Percentiles rank a stretch among this genome's conserved stretches.
Evolutionary conservation across 2,329 filamentous ascomycete species (phyloP).

Genomic region (Cytospora paraplurivora): DNA sequence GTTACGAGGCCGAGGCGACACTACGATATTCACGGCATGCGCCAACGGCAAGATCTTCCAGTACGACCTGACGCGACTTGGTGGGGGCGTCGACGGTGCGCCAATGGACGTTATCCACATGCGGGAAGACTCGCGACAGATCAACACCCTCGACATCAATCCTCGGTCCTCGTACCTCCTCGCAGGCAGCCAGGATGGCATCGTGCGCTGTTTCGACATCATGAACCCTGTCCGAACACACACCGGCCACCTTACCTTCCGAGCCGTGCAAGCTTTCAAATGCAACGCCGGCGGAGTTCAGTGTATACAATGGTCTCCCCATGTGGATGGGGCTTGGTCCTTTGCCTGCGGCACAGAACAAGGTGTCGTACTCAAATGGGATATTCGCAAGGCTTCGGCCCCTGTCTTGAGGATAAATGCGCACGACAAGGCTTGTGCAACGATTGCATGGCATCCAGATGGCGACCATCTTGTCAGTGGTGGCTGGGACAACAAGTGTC

Average conservation of each 20-base stretch:
- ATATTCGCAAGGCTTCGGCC: conserved; percentile 55
- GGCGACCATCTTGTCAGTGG: conserved; percentile 67
- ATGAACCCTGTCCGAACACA: conserved; percentile 51
- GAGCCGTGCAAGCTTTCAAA: conserved; percentile 49
- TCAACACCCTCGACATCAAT: conserved; percentile 65
- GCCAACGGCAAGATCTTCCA: conserved; percentile 66
- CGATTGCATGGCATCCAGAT: conserved; percentile 69
- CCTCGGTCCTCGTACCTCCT: conserved; percentile 59
- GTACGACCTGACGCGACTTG: conserved; percentile 59
- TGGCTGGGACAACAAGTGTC: conserved; percentile 61
- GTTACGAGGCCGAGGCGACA: conserved; percentile 48
- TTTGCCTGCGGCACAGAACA: conserved; percentile 67
- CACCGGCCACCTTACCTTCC: conserved; percentile 53
- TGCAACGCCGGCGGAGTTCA: conserved; percentile 60
- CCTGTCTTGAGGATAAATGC: conserved; percentile 62
- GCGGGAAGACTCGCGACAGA: conserved; percentile 63
- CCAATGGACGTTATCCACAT: conserved; percentile 59
- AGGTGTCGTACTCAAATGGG: conserved; percentile 65
- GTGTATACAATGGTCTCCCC: conserved; percentile 66
- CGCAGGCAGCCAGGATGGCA: conserved; percentile 65
- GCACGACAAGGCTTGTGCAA: conserved; percentile 61
- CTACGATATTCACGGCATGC: conserved; percentile 63
- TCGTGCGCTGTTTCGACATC: conserved; percentile 63
- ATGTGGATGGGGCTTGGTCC: conserved; percentile 55
- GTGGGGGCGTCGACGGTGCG: conserved; percentile 44